phyloP scores from a whole-genome alignment of 768 basidiomycete species.

The Lyophyllum decastes region DNA sequence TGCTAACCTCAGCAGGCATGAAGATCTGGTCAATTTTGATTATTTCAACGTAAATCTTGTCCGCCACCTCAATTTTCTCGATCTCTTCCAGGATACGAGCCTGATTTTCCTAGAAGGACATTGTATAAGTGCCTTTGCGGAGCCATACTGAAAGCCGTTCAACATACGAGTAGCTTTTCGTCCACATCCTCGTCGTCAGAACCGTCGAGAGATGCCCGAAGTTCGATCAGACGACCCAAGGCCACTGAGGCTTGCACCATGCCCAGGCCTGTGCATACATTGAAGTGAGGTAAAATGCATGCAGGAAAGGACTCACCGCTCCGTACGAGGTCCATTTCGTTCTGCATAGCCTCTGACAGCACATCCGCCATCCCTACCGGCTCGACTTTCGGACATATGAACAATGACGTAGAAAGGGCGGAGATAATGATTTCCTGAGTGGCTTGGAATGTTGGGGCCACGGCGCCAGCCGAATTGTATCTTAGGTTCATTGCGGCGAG shows the following conservation, averaged over 20 bases:
- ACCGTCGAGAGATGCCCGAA: background rate
- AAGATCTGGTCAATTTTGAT: conserved; percentile 6
- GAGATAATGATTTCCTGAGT: conserved; percentile 29
- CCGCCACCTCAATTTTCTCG: conserved; percentile 19
- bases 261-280: conserved; percentile 2
- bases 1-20: conserved; percentile 7
- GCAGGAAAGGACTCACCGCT: conserved; percentile 3
- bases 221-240: conserved; percentile 8
- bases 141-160: background rate
- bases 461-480: conserved; percentile 21
- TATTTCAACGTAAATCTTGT: conserved; percentile 16
- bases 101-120: background rate
- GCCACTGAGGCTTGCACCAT: background rate
- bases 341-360: conserved; percentile 15
- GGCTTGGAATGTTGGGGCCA: conserved; percentile 21
- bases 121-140: background rate
- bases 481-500: conserved; percentile 30
- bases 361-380: conserved; percentile 26
- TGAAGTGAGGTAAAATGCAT: no score
- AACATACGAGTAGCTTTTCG: background rate
- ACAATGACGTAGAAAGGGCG: conserved; percentile 23
- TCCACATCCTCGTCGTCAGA: conserved; percentile 1
- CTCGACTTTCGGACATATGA: conserved; percentile 25
- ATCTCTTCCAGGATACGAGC: conserved; percentile 7
- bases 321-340: conserved; percentile 11